Base-by-base conservation (phyloP, 176 grass and related monocot species). In the Otatea glauca region DNA sequence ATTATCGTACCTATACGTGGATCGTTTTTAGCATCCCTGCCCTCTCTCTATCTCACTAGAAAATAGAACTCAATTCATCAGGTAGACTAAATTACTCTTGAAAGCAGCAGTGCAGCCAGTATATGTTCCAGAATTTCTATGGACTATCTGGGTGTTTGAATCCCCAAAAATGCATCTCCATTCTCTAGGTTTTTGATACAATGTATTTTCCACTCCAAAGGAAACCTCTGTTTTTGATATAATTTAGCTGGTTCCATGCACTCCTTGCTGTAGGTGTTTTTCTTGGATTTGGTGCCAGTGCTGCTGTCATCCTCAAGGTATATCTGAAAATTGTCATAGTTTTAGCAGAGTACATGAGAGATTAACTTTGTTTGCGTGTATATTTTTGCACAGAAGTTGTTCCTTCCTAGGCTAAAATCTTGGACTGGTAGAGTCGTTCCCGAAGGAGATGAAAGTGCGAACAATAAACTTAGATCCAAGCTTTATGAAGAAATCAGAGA, bases 401-500 rank as follows among this genome's bases (percentile, higher is more conserved):
- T 95, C 17, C 23, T 95, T 64, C 91, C 91, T 24, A 89, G 86
- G 59, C 51, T 95, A 59, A 98, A 93, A 85, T 50, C 84, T 45
- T 98, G 96, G 96, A 90, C 89, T 49, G 50, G 69, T 64, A 92
- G 83, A 83, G 83, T 92, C 5, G 70, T 90, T 92, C 61, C 79
- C 13, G 91, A 98, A 98, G 93, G 83, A 86, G 80, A 83, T 88
- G 92, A 89, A 88, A 74, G 74, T 86, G 83, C 17, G 5, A 82
- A 86, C 34, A 84, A 89, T 60, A 80, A 91, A 70, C 54, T 73
- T 18, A 81, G 37, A 64, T 86, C 89, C 70, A 98, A 87, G 84
- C 24, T 95, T 65, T 88, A 86, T 84, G 89, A 93, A 81, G 95
- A 98, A 81, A 90, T 88, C 42, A 88, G 81, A 70, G 89, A 95